Evolutionary conservation across 768 basidiomycete species (phyloP), one percentile per base, ranked within the genome.

Genomic region (Mycena sanguinolenta): DNA sequence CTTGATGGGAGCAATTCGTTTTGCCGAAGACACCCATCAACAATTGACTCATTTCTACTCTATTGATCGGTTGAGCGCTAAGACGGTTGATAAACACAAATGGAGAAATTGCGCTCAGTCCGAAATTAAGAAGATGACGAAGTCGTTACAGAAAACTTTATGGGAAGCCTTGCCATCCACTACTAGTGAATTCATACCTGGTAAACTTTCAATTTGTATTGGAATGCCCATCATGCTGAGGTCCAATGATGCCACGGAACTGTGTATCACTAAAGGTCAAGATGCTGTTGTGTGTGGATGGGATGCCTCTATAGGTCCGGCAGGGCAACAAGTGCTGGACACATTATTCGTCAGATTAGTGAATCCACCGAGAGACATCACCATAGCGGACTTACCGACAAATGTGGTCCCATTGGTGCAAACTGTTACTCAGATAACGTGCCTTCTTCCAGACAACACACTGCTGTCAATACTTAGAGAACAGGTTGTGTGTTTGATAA

Each of bases 1-100:
- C 72, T 8, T 70, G 14, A 5, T 80, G 2, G 82, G 82, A 2
- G 36, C 65, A 13, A 14, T 59, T 16, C 63, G 79, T 16, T 86
- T 82, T 79, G 80, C 84, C 1, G 9, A 19, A 25, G 82, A 84
- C 25, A 78, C 76, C 5, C 54, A 52, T 1, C 79, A 71, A 23
- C 23, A 0, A 52, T 82, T 0, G 38, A 27, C 2, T 42, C 73
- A 19, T 80, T 81, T 54, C 78, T 54, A 16, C 16, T 54, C 53
- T 6, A 54, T 54, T 8, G 53, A 54, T 16, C 28, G 53, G 4
- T 1, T 32, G 3, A 54, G 53, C 3, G 16, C 53, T 6, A 12
- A 68, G 58, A 78, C 78, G 6, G 67, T 57, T 1, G 59, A 64
- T n/a, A 16, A 30, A 17, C 19, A 28, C 17, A 54, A 54, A 32